Evolutionary conservation across 139 green algal species (phyloP), one percentile per base, ranked within the genome.

Genomic region (Tetratostichococcus sp.): DNA sequence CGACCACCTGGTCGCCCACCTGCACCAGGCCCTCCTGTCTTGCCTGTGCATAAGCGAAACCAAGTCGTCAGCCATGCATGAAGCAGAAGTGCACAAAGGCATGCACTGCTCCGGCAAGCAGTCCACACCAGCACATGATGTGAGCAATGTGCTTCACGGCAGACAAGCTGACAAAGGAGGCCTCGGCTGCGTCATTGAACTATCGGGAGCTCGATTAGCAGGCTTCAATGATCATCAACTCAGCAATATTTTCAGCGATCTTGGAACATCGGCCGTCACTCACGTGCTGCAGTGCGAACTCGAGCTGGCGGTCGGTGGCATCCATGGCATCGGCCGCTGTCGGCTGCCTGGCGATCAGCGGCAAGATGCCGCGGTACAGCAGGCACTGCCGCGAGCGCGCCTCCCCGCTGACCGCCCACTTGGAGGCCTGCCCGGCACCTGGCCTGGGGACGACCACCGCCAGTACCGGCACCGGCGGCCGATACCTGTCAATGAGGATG

Each of bases 401-500:
- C 67, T 83, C 75, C 11, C 79, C 76, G 43, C 11, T 79, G 70
- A 72, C 74, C 5, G 43, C 62, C 81, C 81, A 86, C 62, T 77
- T 82, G 39, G 86, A 77, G 22, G 78, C 26, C 50, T 62, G 50
- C 74, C 34, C 78, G 43, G 43, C 71, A 50, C 70, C 77, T 72
- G 69, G 69, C 32, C 65, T 43, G 0, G 74, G 78, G 59, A 84
- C 68, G 43, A 84, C 65, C 39, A 86, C 85, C 58, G 87, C 86
- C 21, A 92, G 83, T 66, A 92, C 86, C 69, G 87, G 87, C 74
- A 80, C 83, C 34, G 75, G 32, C 0, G 85, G 82, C 69, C 85
- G 81, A 83, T 90, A 92, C 39, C 39, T 50, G 39, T 11, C 39
- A 50, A 50, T 21, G 39, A 21, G 39, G n/a, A n/a, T n/a, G n/a